Evolutionary conservation across 768 basidiomycete genomes (phyloP), one percentile per base, ranked within the genome.

Genomic region (Pulveroboletus sp.): DNA sequence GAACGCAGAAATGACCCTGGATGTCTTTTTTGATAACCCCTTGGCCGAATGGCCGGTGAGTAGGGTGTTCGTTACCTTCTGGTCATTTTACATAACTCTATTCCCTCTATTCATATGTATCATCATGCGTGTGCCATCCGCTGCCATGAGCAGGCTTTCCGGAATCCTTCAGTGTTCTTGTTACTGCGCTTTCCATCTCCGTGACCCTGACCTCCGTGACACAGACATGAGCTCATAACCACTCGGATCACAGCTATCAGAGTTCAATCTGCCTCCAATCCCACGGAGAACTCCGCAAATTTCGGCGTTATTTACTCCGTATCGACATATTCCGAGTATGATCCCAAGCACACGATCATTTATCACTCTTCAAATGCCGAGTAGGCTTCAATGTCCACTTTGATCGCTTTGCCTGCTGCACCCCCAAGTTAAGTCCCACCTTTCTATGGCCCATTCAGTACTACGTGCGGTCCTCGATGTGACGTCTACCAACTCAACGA

Each of bases 341-440:
- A 28, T 21, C 49, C 39, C 42, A 60, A 57, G 42, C 58, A 24
- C 63, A 63, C 63, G 63, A 30, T 57, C 63, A 63, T 63, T 55
- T 65, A 39, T 28, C 30, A 5, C n/a, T 46, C 39, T 54, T 60
- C 51, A 57, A 63, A 65, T 47, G 37, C 30, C 8, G 14, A 28
- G 10, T n/a, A 47, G 12, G 18, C 31, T 50, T 40, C 30, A 40
- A 30, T 32, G 21, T 51, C 54, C 51, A 59, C 62, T 56, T 56
- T 28, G 31, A 49, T 56, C 37, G 37, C 30, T 37, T 48, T 40
- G 18, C 39, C 54, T 33, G 46, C 47, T 32, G 43, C 47, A 41
- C 57, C 26, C 43, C 52, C 58, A 35, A 38, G 30, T 43, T 50
- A 36, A 49, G 33, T 28, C 41, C 33, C 40, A 6, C 42, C 36